Evolutionary conservation across 1,139 yeast genomes (phyloP).

Genomic region (Debaryomycetaceae sp.): DNA sequence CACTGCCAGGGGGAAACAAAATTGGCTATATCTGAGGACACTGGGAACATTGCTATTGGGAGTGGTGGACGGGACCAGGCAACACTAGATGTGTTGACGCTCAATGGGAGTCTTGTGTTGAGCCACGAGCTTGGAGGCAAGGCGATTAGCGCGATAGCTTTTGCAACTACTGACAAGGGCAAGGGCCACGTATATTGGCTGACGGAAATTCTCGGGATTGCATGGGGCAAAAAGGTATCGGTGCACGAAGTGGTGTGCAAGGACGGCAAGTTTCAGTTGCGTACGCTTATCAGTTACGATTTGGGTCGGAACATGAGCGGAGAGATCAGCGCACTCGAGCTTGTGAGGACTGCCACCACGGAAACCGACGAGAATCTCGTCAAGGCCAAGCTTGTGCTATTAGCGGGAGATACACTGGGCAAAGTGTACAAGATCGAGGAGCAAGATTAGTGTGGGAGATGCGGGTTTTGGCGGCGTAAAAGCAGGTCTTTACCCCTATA

Average conservation of each 20-base stretch:
- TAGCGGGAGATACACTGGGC: conserved; percentile 32
- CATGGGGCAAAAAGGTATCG: conserved; percentile 11
- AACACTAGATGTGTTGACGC: conserved; percentile 28
- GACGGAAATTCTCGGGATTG: conserved; percentile 21
- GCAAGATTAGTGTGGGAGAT: too few relatives aligned
- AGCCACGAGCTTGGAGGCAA: conserved; percentile 9
- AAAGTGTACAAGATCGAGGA: conserved; percentile 15
- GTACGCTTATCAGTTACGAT: conserved; percentile 9
- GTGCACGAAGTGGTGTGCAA: conserved; percentile 17
- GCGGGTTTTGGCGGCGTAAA: too few relatives aligned
- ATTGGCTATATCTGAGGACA: conserved; percentile 40
- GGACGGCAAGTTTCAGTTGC: conserved; percentile 15
- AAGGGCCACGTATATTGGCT: conserved; percentile 30
- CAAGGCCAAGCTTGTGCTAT: conserved; percentile 21
- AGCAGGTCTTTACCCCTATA: too few relatives aligned
- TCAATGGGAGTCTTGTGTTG: conserved; percentile 42
- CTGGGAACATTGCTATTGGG: conserved; percentile 41
- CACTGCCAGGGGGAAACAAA: conserved; percentile 9
- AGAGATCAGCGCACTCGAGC: conserved; percentile 7
- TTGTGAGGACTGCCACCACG: conserved; percentile 21
- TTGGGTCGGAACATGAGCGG: conserved; percentile 4
- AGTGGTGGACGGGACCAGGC: conserved; percentile 9
- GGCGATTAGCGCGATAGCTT: conserved; percentile 13
- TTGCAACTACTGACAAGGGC: conserved; percentile 22
- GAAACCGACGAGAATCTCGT: conserved; percentile 26